Evolutionary conservation across 2,329 filamentous ascomycete genomes (phyloP).

Genomic region (Xylaria sp.): DNA sequence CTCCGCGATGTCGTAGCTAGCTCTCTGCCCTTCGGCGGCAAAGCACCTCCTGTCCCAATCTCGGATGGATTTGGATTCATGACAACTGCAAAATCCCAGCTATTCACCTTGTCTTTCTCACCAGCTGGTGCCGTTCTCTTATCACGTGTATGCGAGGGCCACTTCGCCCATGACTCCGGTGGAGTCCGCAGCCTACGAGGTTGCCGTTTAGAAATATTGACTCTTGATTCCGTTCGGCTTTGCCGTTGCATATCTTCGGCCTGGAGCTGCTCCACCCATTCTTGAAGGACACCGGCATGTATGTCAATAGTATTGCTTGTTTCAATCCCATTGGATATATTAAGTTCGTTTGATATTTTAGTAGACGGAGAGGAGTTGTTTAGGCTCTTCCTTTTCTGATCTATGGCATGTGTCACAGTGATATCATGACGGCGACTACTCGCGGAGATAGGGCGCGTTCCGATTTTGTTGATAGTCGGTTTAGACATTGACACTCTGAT

Average conservation of each 20-base stretch:
- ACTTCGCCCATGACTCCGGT: constrained; percentile 49
- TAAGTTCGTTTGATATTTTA: neutral
- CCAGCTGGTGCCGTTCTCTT: constrained; percentile 46
- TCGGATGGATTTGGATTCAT: neutral
- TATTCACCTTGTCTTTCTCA: constrained; percentile 40
- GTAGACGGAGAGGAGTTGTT: neutral
- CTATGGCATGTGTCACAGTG: neutral
- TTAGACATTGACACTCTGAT: constrained; percentile 20
- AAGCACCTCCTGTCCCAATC: neutral
- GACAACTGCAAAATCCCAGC: constrained; percentile 41
- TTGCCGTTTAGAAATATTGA: constrained; percentile 16
- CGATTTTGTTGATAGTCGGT: neutral
- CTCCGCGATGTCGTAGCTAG: constrained; percentile 32
- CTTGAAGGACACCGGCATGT: constrained; percentile 41
- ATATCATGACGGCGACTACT: neutral
- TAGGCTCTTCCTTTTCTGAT: neutral
- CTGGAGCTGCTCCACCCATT: constrained; percentile 46
- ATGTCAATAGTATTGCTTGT: constrained; percentile 35
- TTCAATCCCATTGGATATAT: constrained; percentile 9
- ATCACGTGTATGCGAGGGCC: constrained; percentile 48
- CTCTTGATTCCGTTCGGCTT: constrained; percentile 19
- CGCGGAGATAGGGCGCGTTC: neutral
- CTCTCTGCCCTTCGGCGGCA: constrained; percentile 27
- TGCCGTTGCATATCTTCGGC: constrained; percentile 35
- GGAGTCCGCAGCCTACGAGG: constrained; percentile 37